These are phyloP conservation scores for Penicillium salamii DNA, from an alignment of 495 filamentous ascomycete genomes.

Conservation along the genomic window DNA sequence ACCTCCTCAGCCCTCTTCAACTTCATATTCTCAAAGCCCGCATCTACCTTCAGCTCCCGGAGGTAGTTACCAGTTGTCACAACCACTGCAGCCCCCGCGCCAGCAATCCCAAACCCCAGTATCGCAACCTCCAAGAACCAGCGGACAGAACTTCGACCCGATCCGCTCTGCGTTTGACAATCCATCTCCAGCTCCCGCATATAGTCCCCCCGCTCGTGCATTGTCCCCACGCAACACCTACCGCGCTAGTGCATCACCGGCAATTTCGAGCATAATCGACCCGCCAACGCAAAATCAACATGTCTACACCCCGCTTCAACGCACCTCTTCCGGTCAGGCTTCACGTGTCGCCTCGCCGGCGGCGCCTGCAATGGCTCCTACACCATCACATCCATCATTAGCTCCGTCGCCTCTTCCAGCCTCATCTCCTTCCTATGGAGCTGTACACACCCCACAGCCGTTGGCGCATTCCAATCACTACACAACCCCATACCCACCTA, in stretches of 20 bases:
- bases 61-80: conserved; percentile 17
- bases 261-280: conserved; percentile 86
- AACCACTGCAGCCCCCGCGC: conserved; percentile 27
- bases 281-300: conserved; percentile 53
- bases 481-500: conserved; percentile 28
- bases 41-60: conserved; percentile 23
- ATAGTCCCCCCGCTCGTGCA: conserved; percentile 34
- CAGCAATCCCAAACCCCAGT: conserved; percentile 43
- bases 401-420: conserved; percentile 26
- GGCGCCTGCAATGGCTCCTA: conserved; percentile 19
- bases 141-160: conserved; percentile 83
- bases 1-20: too few species aligned
- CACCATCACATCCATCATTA: conserved; percentile 26
- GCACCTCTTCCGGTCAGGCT: conserved; percentile 33
- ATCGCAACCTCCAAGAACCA: conserved; percentile 45
- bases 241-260: conserved; percentile 81
- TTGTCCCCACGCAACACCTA: conserved; percentile 43
- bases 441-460: conserved; percentile 20
- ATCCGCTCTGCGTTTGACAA: conserved; percentile 68
- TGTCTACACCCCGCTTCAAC: conserved; percentile 28
- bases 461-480: conserved; percentile 23
- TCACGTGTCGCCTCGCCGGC: conserved; percentile 31
- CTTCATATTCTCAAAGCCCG: conserved; percentile 10
- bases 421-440: conserved; percentile 25
- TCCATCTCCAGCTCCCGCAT: conserved; percentile 53